These are phyloP conservation scores for Ciborinia camelliae DNA, from an alignment of 2,329 filamentous ascomycete genomes.

Conservation along the genomic window DNA sequence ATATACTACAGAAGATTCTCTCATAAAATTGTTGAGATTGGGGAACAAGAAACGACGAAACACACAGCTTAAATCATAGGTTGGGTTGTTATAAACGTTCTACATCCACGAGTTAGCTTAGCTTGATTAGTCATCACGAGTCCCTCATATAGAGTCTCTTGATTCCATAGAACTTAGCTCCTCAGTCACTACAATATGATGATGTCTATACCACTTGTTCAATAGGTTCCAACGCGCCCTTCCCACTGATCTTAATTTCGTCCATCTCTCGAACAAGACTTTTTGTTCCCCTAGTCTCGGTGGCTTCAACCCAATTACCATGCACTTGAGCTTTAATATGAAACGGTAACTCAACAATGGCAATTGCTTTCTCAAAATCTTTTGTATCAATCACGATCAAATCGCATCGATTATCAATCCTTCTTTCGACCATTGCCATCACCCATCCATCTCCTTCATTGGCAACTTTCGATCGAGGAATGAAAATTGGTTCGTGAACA, in stretches of 20 bases:
- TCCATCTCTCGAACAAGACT: slow-evolving; percentile 4
- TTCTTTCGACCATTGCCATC: slow-evolving; percentile 34
- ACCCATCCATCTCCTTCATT: slow-evolving; percentile 36
- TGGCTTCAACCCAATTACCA: slow-evolving; percentile 36
- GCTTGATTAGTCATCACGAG: too few species aligned
- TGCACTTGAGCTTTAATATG: slow-evolving; percentile 25
- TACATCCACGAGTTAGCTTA: too few species aligned
- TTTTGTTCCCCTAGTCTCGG: not conserved
- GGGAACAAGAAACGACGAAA: not conserved
- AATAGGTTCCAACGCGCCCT: not conserved
- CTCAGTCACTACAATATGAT: too few species aligned
- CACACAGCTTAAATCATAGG: not conserved
- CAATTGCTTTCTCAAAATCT: slow-evolving; percentile 36
- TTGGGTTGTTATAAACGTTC: too few species aligned
- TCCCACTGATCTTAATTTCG: not conserved
- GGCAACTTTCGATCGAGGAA: slow-evolving; percentile 42
- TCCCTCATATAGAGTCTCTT: too few species aligned
- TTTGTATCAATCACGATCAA: slow-evolving; percentile 39
- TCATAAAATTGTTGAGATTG: not conserved
- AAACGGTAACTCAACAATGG: slow-evolving; percentile 36
- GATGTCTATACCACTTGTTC: too few species aligned
- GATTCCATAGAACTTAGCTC: too few species aligned
- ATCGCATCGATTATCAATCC: slow-evolving; percentile 39
- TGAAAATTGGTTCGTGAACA: slow-evolving; percentile 53
- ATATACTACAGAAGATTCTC: not conserved